Base-by-base conservation (phyloP, 2,329 filamentous ascomycete species). In the Ophiostoma populinum region DNA sequence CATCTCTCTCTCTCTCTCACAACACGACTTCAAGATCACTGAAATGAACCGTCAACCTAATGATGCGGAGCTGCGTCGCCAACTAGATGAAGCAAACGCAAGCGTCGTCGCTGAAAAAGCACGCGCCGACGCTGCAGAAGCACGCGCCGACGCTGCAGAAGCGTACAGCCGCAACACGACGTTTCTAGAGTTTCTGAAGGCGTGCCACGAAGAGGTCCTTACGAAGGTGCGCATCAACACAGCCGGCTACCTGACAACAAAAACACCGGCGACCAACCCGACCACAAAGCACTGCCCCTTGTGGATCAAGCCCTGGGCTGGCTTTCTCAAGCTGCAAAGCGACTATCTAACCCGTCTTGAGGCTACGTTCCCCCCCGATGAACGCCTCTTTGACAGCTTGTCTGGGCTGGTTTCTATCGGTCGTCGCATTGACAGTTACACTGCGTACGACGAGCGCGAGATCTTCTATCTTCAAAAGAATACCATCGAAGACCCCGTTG, bases 121-220 rank as follows among this genome's bases (percentile, higher is more conserved):
- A n/a, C n/a, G n/a, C n/a, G n/a, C n/a, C n/a, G n/a, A n/a, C n/a
- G n/a, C n/a, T n/a, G n/a, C n/a, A n/a, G n/a, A n/a, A n/a, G n/a
- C n/a, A n/a, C n/a, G n/a, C n/a, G n/a, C n/a, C n/a, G n/a, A n/a
- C n/a, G n/a, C n/a, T n/a, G n/a, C n/a, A n/a, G n/a, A n/a, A n/a
- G n/a, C n/a, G n/a, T n/a, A n/a, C n/a, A 29, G 8, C 6, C 42
- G 34, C 11, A 41, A 24, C 9, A 54, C 46, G 7, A 53, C 48
- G 28, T 36, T 55, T 13, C 27, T 47, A 10, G 48, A 55, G 42
- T 53, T 55, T 32, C 46, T 56, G 18, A 18, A 36, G 22, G 42
- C 45, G 9, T 55, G 43, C 37, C 49, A 55, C 36, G 25, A 37
- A 24, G 38, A 44, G 4, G 36, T 54, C 13, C 50, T 45, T 17